Conservation (phyloP, 192 early-diverging fungal genomes). For the Gaertneriomyces sp. region DNA sequence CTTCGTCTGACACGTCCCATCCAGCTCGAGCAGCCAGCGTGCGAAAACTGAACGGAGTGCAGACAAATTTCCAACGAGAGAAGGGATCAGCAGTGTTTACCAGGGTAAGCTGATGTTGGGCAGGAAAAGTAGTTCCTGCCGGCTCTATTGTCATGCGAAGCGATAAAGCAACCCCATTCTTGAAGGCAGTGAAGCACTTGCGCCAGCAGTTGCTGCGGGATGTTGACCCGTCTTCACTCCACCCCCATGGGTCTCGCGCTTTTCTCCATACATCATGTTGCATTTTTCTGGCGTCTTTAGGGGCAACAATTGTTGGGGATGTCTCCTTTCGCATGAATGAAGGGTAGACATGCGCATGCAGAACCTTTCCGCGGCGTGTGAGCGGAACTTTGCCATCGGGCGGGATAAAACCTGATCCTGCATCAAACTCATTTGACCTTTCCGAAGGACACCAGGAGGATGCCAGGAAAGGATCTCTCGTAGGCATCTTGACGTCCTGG, state of each 20-base stretch:
- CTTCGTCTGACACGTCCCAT: slow-evolving; percentile 19
- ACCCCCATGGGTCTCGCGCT: too few species aligned
- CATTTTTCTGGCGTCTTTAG: too few species aligned
- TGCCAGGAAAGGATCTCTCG: too few species aligned
- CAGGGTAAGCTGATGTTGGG: slow-evolving; percentile 24
- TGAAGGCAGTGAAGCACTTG: too few species aligned
- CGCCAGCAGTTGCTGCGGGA: too few species aligned
- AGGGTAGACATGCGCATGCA: slow-evolving; percentile 2
- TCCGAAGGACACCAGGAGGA: too few species aligned
- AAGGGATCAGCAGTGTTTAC: slow-evolving; percentile 29
- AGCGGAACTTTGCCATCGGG: not conserved
- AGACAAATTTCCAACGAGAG: slow-evolving; percentile 30
- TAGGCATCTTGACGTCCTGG: too few species aligned
- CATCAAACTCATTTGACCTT: not conserved
- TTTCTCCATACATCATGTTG: too few species aligned
- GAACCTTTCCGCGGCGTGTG: not conserved
- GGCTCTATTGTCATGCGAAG: too few species aligned
- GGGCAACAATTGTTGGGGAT: too few species aligned
- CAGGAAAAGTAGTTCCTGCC: slow-evolving; percentile 1
- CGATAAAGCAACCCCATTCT: too few species aligned
- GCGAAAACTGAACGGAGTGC: slow-evolving; percentile 34
- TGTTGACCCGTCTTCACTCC: too few species aligned
- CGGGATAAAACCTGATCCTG: not conserved
- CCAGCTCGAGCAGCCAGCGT: slow-evolving; percentile 23
- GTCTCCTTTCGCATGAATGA: not conserved